phyloP scores from a whole-genome alignment of 2,329 filamentous ascomycete species.

The Tolypocladium pustulatum region DNA sequence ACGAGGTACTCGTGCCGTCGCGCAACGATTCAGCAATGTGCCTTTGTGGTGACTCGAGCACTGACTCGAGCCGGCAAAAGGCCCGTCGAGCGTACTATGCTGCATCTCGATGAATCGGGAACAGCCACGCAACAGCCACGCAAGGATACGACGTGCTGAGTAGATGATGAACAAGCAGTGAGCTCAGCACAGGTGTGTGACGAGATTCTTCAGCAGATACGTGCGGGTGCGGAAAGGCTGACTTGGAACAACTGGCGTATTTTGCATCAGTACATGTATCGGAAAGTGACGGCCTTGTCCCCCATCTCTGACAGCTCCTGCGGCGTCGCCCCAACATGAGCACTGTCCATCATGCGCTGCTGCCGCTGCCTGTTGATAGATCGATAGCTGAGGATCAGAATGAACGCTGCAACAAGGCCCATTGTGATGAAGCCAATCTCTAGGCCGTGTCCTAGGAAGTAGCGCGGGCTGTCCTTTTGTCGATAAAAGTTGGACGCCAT shows the following conservation, averaged over 20 bases:
- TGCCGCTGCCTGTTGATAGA: slow-evolving; percentile 49
- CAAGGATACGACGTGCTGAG: neutral
- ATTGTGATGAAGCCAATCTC: slow-evolving; percentile 37
- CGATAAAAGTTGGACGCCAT: slow-evolving; percentile 68
- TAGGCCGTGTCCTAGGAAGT: slow-evolving; percentile 37
- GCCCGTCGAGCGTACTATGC: neutral
- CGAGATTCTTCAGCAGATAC: neutral
- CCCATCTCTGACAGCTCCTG: slow-evolving; percentile 46
- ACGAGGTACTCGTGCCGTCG: no score
- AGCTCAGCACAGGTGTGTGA: neutral
- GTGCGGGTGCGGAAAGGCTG: neutral
- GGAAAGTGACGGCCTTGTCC: slow-evolving; percentile 48
- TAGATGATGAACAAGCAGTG: neutral
- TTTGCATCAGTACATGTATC: slow-evolving; percentile 37
- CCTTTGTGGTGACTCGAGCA: neutral
- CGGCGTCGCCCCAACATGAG: neutral
- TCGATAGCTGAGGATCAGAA: slow-evolving; percentile 40
- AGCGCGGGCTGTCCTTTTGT: slow-evolving; percentile 33
- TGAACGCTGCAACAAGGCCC: slow-evolving; percentile 32
- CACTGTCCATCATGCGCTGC: slow-evolving; percentile 29
- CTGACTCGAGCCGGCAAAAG: neutral
- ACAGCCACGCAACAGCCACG: neutral
- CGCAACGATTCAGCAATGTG: no score
- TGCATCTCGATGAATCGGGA: neutral
- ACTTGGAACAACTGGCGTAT: no score